Conservation (phyloP, 495 filamentous ascomycete genomes). For the Glutinoglossum americanum region DNA sequence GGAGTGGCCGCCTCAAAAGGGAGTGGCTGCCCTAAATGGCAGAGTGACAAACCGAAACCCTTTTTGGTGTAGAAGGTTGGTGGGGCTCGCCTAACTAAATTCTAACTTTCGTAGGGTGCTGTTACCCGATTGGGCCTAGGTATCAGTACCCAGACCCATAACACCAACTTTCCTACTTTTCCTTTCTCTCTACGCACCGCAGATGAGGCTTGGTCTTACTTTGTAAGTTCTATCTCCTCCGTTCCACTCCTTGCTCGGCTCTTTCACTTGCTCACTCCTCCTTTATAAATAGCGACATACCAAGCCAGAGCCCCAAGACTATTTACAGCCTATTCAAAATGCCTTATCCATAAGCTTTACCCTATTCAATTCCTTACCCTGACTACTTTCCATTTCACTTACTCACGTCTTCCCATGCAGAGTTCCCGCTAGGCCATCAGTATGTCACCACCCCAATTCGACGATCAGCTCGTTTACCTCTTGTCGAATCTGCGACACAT, state of each 20-base stretch:
- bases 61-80: too few species aligned
- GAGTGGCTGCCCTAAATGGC: too few species aligned
- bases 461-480: neutral
- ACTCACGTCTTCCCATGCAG: neutral
- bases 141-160: neutral
- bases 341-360: neutral
- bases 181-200: neutral
- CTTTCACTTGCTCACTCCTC: neutral
- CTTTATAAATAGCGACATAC: neutral
- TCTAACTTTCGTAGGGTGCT: neutral
- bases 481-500: neutral
- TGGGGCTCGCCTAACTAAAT: too few species aligned
- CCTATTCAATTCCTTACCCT: neutral
- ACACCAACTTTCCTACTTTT: neutral
- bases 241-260: neutral
- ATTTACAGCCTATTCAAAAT: neutral
- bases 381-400: neutral
- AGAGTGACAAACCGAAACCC: too few species aligned
- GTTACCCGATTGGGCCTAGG: neutral
- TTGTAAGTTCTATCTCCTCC: neutral
- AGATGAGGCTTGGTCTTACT: neutral
- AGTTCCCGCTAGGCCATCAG: neutral
- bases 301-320: neutral
- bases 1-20: too few species aligned
- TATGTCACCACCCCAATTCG: neutral